These are phyloP conservation scores for Sugiyamaella paludigena DNA, from an alignment of 1,139 yeast species.

Conservation along the genomic window DNA sequence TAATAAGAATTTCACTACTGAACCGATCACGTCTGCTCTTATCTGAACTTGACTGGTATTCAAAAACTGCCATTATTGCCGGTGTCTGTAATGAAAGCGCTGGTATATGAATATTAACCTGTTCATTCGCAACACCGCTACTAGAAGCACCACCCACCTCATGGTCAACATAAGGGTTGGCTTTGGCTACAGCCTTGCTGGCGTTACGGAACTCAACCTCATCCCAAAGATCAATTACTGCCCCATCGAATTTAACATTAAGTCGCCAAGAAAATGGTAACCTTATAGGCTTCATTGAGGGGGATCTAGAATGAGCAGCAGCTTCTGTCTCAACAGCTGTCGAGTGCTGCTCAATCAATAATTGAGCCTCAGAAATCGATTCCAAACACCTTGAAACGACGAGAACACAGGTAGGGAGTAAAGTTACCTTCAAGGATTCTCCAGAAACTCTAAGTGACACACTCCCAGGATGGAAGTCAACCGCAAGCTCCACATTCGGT, in stretches of 20 bases:
- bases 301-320: no score
- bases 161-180: constrained; percentile 3
- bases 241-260: constrained; percentile 30
- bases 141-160: neutral
- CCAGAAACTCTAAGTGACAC: constrained; percentile 31
- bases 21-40: constrained; percentile 45
- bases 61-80: constrained; percentile 58
- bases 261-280: constrained; percentile 30
- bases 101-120: constrained; percentile 37
- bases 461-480: constrained; percentile 11
- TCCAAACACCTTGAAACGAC: constrained; percentile 23
- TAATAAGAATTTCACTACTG: constrained; percentile 55
- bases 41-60: constrained; percentile 39
- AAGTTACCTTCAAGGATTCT: constrained; percentile 33
- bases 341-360: constrained; percentile 10
- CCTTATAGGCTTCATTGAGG: constrained; percentile 17
- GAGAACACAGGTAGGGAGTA: constrained; percentile 34
- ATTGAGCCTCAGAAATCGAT: constrained; percentile 19
- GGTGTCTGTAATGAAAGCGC: constrained; percentile 74
- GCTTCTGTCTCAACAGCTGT: constrained; percentile 5
- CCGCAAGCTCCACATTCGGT: constrained; percentile 31
- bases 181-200: constrained; percentile 1
- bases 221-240: constrained; percentile 31
- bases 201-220: constrained; percentile 23
- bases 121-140: neutral